Percentiles rank a stretch among this genome's conserved stretches.
These are phyloP conservation scores for Ophiostoma piceae DNA, from an alignment of 2,329 filamentous ascomycete species.

Conservation along the genomic window DNA sequence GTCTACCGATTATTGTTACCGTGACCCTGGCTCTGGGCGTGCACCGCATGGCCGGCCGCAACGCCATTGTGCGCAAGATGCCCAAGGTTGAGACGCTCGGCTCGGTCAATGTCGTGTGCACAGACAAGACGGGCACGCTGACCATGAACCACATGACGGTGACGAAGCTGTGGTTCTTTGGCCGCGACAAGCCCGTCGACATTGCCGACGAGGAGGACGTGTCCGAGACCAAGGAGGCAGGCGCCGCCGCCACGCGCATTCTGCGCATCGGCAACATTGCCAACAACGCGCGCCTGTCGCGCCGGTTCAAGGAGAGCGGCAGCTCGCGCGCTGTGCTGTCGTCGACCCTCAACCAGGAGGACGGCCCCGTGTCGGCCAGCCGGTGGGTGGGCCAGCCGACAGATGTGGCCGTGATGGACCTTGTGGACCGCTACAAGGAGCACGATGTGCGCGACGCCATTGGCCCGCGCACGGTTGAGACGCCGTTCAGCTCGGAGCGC, in stretches of 20 bases:
- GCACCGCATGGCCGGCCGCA: constrained; percentile 88
- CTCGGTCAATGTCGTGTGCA: constrained; percentile 99
- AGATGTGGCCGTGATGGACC: constrained; percentile 92
- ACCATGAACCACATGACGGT: constrained; percentile 99
- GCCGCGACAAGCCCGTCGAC: constrained; percentile 50
- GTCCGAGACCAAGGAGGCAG: constrained; percentile 57
- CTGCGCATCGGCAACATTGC: constrained; percentile 92
- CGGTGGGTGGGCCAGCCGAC: constrained; percentile 96
- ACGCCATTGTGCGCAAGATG: constrained; percentile 91
- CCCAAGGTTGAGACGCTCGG: constrained; percentile 96
- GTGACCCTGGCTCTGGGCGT: constrained; percentile 93
- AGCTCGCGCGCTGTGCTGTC: constrained; percentile 77
- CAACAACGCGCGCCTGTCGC: constrained; percentile 82
- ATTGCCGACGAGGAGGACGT: constrained; percentile 44
- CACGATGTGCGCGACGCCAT: constrained; percentile 85
- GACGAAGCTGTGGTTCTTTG: constrained; percentile 94
- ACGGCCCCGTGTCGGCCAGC: constrained; percentile 58
- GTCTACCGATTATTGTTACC: constrained; percentile 94
- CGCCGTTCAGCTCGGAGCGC: constrained; percentile 91
- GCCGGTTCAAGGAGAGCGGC: constrained; percentile 62
- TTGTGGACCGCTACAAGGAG: constrained; percentile 85
- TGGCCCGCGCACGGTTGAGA: constrained; percentile 75
- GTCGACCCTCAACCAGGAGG: constrained; percentile 67
- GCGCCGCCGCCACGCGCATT: constrained; percentile 71
- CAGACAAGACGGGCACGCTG: constrained; percentile 92